Conservation (phyloP, 495 filamentous ascomycete species). For the Penicillium daleae region DNA sequence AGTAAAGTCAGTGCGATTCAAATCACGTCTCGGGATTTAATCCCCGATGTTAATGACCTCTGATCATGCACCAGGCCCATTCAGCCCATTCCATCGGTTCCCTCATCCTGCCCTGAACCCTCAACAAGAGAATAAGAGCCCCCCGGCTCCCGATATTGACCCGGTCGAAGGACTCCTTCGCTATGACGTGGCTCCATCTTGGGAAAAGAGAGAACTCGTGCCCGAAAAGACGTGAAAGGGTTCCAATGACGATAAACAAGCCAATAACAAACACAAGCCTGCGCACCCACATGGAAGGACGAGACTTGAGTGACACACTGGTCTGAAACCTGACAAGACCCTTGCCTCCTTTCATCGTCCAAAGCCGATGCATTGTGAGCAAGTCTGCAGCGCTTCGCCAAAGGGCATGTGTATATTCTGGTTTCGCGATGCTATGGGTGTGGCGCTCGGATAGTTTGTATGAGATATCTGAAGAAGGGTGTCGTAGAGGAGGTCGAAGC, state of each 20-base stretch:
- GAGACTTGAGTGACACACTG: slow-evolving; percentile 1
- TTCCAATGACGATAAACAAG: slow-evolving; percentile 15
- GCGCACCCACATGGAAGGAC: slow-evolving; percentile 19
- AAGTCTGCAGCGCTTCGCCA: not conserved
- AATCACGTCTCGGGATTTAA: not conserved
- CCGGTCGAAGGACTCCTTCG: slow-evolving; percentile 21
- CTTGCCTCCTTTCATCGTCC: slow-evolving; percentile 12
- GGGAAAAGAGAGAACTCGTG: slow-evolving; percentile 8
- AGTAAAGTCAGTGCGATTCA: not conserved
- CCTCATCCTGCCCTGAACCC: slow-evolving; percentile 18
- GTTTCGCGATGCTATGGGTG: not conserved
- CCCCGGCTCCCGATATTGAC: slow-evolving; percentile 21
- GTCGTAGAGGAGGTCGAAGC: not conserved
- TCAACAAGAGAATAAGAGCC: not conserved
- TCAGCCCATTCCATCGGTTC: slow-evolving; percentile 24
- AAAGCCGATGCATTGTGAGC: not conserved
- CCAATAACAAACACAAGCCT: slow-evolving; percentile 15
- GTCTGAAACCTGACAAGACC: slow-evolving; percentile 7
- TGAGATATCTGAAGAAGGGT: not conserved
- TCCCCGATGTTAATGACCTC: slow-evolving; percentile 12
- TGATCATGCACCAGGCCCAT: slow-evolving; percentile 21
- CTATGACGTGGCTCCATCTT: not conserved
- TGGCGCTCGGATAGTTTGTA: not conserved
- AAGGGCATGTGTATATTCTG: not conserved
- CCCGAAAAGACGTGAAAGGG: slow-evolving; percentile 6